These are phyloP conservation scores for Penicillium diatomitis DNA, from an alignment of 495 filamentous ascomycete species.

Conservation along the genomic window DNA sequence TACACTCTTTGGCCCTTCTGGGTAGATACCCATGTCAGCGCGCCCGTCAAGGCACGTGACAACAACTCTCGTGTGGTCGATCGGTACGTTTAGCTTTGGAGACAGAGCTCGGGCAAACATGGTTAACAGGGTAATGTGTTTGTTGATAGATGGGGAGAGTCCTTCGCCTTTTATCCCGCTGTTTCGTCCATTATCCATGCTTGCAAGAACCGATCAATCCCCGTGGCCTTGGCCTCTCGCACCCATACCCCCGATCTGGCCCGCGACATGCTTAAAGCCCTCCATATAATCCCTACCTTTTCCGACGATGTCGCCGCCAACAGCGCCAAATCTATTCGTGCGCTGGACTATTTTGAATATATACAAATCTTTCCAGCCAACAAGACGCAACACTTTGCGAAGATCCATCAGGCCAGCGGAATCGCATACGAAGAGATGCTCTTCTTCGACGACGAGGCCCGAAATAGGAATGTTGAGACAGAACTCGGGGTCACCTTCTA, in stretches of 20 bases:
- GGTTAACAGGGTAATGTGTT: too few species aligned
- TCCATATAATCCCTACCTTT: conserved; percentile 53
- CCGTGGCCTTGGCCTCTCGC: conserved; percentile 70
- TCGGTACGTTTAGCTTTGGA: conserved; percentile 19
- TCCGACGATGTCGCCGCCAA: conserved; percentile 31
- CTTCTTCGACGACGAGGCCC: conserved; percentile 90
- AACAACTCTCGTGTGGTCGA: conserved; percentile 46
- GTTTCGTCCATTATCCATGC: conserved; percentile 63
- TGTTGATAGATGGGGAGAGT: conserved; percentile 53
- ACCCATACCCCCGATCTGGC: conserved; percentile 75
- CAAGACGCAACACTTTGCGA: conserved; percentile 78
- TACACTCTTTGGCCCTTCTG: conserved; percentile 98
- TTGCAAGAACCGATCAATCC: conserved; percentile 46
- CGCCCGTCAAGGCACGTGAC: conserved; percentile 61
- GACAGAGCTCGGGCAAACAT: too few species aligned
- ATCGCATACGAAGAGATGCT: conserved; percentile 71
- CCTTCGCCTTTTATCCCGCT: conserved; percentile 72
- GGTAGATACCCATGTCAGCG: conserved; percentile 84
- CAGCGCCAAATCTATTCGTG: conserved; percentile 35
- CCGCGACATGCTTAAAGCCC: conserved; percentile 65
- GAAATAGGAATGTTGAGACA: conserved; percentile 79
- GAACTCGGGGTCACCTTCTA: conserved; percentile 73
- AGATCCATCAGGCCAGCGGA: conserved; percentile 57
- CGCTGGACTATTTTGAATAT: conserved; percentile 70
- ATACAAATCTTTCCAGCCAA: conserved; percentile 83